Evolutionary conservation across 306 rosid species (phyloP).

Genomic region (Inga laurina): DNA sequence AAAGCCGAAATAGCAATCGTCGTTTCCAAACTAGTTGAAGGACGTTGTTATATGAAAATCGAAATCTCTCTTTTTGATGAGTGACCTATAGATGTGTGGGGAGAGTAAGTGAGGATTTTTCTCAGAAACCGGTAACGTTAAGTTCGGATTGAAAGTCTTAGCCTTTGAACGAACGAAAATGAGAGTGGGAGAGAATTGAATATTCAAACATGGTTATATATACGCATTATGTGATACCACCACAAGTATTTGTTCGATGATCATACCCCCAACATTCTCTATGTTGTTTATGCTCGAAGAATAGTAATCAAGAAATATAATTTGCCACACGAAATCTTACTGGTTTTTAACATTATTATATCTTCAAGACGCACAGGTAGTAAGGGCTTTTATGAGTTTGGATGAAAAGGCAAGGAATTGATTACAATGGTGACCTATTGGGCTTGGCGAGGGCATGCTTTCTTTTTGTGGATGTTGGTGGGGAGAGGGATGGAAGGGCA

Average conservation of each 20-base stretch:
- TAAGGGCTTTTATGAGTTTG: too few relatives aligned
- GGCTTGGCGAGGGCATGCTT: too few relatives aligned
- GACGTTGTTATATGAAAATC: constrained; percentile 42
- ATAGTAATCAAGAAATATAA: background rate
- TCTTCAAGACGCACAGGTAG: background rate
- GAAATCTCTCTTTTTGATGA: background rate
- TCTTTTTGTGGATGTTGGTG: too few relatives aligned
- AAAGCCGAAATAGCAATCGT: constrained; percentile 45
- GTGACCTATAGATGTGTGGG: background rate
- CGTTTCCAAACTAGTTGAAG: constrained; percentile 53
- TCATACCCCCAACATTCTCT: background rate
- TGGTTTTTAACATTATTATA: background rate
- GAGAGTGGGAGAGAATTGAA: background rate
- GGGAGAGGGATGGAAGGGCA: too few relatives aligned
- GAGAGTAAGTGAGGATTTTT: too few relatives aligned
- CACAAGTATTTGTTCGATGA: background rate
- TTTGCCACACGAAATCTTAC: background rate
- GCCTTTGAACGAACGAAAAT: constrained; percentile 15
- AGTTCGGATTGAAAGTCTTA: background rate
- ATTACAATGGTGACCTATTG: too few relatives aligned
- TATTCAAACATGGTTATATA: background rate
- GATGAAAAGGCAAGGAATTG: too few relatives aligned
- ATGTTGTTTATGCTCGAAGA: background rate
- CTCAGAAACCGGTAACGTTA: background rate
- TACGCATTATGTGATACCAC: background rate